Evolutionary conservation across 192 early-diverging fungal genomes (phyloP).

Genomic region (Backusella parvicylindrica): DNA sequence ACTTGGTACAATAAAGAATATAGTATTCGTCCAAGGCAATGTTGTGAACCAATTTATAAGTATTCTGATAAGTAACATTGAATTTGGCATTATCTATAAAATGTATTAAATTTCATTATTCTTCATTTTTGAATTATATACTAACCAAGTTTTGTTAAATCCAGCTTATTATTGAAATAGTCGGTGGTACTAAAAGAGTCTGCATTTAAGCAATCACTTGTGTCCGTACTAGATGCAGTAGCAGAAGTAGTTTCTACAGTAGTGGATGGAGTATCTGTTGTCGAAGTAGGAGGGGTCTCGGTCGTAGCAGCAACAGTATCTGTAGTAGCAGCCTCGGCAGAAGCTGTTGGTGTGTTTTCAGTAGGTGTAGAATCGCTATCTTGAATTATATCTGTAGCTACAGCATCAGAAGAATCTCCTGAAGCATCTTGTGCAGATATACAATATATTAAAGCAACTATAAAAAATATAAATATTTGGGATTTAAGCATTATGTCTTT

Average conservation of each 20-base stretch:
- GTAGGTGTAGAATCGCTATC: neutral
- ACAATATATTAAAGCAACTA: neutral
- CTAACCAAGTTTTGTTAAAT: constrained; percentile 1
- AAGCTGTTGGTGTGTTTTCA: neutral
- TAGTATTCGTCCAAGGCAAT: constrained; percentile 27
- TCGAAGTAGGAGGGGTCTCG: neutral
- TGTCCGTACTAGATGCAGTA: constrained; percentile 1
- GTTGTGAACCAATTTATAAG: constrained; percentile 36
- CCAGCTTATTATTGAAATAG: constrained; percentile 9
- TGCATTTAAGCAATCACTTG: constrained; percentile 4
- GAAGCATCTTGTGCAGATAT: neutral
- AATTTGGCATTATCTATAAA: constrained; percentile 30
- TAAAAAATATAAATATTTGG: neutral
- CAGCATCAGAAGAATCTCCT: neutral
- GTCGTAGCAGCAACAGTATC: neutral
- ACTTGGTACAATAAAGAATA: constrained; percentile 35
- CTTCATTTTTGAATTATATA: neutral
- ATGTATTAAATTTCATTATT: neutral
- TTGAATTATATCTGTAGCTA: neutral
- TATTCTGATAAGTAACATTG: constrained; percentile 23
- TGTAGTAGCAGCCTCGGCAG: neutral
- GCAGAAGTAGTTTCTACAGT: neutral
- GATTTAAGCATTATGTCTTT: neutral
- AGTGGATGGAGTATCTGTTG: constrained; percentile 4
- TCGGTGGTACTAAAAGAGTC: constrained; percentile 7